Percentiles rank a stretch among this genome's conserved stretches.
These are phyloP conservation scores for Calonectria leucothoes DNA, from an alignment of 2,329 filamentous ascomycete genomes.

Conservation along the genomic window DNA sequence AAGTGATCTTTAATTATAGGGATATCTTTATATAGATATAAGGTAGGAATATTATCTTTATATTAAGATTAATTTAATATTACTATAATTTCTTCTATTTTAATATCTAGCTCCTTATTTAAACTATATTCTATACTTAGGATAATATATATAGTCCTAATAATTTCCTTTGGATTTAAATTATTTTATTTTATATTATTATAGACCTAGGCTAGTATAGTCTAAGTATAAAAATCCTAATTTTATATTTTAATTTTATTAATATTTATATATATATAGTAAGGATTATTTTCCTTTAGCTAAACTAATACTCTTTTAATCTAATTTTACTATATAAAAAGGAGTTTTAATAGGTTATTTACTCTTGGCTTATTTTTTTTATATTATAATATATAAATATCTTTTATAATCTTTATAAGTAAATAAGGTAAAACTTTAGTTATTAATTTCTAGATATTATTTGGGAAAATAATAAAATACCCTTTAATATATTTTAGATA, in stretches of 20 bases:
- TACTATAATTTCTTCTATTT: background rate
- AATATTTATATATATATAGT: constrained; percentile 11
- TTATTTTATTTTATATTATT: constrained; percentile 2
- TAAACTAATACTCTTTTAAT: background rate
- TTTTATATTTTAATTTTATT: constrained; percentile 6
- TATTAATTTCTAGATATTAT: constrained; percentile 7
- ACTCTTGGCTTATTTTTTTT: background rate
- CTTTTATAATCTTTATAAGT: constrained; percentile 5
- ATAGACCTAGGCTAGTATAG: constrained; percentile 1
- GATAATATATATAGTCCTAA: background rate
- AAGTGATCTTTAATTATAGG: background rate
- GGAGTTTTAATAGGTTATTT: constrained; percentile 6
- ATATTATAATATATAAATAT: constrained; percentile 14
- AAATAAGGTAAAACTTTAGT: constrained; percentile 7
- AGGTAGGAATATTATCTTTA: background rate
- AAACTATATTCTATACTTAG: background rate
- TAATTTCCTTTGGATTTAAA: background rate
- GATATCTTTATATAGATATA: background rate
- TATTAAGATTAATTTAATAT: background rate
- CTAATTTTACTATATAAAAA: background rate
- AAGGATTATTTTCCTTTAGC: constrained; percentile 9
- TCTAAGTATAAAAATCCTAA: background rate
- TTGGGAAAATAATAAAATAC: constrained; percentile 11
- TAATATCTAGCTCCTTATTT: background rate
- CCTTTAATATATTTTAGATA: background rate